A percentile compares a stretch with the other conserved stretches of the same genome.
Conservation (phyloP, 768 basidiomycete genomes). For the Rhizopogon salebrosus region DNA sequence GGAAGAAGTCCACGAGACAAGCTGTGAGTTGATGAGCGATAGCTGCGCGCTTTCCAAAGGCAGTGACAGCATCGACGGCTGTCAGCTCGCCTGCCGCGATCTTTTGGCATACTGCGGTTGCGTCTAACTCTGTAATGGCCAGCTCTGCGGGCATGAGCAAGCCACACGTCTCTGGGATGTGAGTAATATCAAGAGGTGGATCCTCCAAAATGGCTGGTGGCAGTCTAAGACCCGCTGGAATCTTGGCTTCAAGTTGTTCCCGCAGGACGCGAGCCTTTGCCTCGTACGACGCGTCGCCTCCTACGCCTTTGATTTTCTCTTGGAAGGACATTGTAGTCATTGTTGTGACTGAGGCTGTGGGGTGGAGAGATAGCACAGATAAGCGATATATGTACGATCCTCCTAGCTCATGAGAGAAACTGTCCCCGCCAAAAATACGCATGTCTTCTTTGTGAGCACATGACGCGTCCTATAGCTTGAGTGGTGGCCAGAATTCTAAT, state of each 20-base stretch:
- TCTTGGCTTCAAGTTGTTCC: conserved; percentile 17
- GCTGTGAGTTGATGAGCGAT: conserved; percentile 44
- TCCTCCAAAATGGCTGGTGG: conserved; percentile 12
- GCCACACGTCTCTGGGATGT: conserved; percentile 27
- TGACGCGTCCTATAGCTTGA: not conserved
- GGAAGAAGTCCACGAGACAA: conserved; percentile 40
- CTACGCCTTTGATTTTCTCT: conserved; percentile 17
- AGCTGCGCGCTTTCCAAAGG: conserved; percentile 45
- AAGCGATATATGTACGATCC: not conserved
- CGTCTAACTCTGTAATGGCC: conserved; percentile 31
- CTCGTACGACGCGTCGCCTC: conserved; percentile 17
- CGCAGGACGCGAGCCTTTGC: conserved; percentile 13
- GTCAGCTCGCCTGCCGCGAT: conserved; percentile 27
- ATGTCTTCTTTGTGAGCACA: not conserved
- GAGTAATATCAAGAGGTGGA: conserved; percentile 27
- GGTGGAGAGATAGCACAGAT: conserved; percentile 4
- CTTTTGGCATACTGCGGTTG: conserved; percentile 25
- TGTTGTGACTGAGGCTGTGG: conserved; percentile 9
- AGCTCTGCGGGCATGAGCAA: conserved; percentile 28
- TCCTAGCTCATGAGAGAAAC: not conserved
- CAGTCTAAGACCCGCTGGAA: conserved; percentile 16
- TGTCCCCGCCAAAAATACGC: not conserved
- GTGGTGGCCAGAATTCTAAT: too few relatives aligned
- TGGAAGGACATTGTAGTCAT: conserved; percentile 11
- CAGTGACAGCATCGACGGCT: conserved; percentile 34